Evolutionary conservation across 371 early-diverging fungal genomes (phyloP).

Genomic region (Mucor sp.): DNA sequence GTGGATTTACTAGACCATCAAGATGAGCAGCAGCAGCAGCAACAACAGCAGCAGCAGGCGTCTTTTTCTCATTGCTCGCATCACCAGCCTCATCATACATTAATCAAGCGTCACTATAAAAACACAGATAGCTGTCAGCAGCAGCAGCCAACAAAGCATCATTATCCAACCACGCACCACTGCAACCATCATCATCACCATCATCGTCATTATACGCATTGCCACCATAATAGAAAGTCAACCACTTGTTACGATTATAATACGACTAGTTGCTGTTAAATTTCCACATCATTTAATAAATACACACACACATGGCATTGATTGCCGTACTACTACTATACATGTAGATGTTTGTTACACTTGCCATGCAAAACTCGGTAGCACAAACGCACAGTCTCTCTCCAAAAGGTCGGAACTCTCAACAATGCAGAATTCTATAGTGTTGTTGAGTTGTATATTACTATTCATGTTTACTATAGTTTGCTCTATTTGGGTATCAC

Average conservation of each 20-base stretch:
- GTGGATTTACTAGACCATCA: not conserved
- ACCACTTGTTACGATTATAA: not conserved
- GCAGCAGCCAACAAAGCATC: not conserved
- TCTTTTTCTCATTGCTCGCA: not conserved
- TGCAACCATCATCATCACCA: not conserved
- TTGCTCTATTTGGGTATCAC: too few species aligned
- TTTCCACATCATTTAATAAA: not conserved
- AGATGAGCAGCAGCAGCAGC: not conserved
- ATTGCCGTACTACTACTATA: not conserved
- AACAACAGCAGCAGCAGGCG: too few species aligned
- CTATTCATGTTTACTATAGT: too few species aligned
- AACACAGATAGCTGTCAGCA: not conserved
- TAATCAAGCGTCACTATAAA: not conserved
- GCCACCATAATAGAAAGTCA: not conserved
- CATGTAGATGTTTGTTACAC: not conserved
- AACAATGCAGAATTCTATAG: too few species aligned
- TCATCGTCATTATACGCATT: not conserved
- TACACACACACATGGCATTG: not conserved
- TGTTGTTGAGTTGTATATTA: too few species aligned
- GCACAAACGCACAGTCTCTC: not conserved
- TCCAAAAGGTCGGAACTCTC: not conserved
- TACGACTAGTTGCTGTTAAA: not conserved
- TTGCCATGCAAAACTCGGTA: not conserved
- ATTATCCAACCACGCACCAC: not conserved
- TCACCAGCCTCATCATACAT: slow-evolving; percentile 16